phyloP scores from a whole-genome alignment of 2,329 filamentous ascomycete species.

The Pseudocercospora vitis region DNA sequence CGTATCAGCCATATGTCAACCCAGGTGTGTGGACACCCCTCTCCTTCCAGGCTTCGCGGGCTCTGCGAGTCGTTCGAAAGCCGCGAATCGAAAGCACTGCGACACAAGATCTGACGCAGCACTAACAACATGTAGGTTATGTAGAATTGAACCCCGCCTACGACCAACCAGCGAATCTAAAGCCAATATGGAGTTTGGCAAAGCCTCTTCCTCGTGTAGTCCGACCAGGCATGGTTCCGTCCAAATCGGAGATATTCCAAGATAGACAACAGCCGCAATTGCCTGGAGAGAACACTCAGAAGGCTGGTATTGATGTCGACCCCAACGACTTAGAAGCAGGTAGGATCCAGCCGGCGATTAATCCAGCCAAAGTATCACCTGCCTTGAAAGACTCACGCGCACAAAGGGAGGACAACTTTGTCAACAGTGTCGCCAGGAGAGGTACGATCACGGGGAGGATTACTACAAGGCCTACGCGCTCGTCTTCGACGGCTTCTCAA shows the following conservation, averaged over 20 bases:
- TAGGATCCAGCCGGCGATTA: constrained; percentile 40
- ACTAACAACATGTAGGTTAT: no score
- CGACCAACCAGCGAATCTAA: constrained; percentile 50
- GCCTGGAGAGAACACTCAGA: constrained; percentile 29
- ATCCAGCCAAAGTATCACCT: constrained; percentile 45
- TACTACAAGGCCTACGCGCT: constrained; percentile 22
- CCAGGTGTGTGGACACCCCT: no score
- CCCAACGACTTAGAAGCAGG: constrained; percentile 48
- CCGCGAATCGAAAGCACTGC: no score
- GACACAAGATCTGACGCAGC: no score
- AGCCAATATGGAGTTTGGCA: constrained; percentile 56
- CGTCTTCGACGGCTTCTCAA: constrained; percentile 29
- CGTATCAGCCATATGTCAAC: constrained; percentile 43
- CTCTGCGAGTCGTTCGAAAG: no score
- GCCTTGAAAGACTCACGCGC: constrained; percentile 49
- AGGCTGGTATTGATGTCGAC: constrained; percentile 42
- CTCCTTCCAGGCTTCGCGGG: no score
- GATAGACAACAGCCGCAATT: constrained; percentile 30
- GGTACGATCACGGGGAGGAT: constrained; percentile 22
- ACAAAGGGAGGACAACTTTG: constrained; percentile 37
- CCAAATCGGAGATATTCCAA: constrained; percentile 37
- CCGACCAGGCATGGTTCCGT: constrained; percentile 55
- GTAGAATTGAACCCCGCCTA: constrained; percentile 56
- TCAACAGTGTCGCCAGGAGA: constrained; percentile 25
- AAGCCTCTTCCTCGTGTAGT: constrained; percentile 57